Base-by-base conservation (phyloP, 768 basidiomycete genomes). In the Lactarius tabidus region DNA sequence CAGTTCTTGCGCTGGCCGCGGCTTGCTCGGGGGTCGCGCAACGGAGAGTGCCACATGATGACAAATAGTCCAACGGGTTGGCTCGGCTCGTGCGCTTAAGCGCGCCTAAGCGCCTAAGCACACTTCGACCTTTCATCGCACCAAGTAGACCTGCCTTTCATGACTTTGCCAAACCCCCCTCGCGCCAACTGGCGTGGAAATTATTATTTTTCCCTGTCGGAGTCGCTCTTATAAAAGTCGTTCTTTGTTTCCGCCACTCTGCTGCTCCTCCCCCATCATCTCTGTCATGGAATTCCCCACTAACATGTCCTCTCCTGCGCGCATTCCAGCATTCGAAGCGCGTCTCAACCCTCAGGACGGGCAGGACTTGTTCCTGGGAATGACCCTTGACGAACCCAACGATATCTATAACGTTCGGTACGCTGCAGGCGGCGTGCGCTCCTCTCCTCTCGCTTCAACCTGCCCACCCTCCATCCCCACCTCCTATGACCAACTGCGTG, bases 361-460 rank as follows among this genome's bases (percentile, higher is more conserved):
- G 3, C 65, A 45, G 56, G 29, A 43, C 23, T 29, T 48, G 55
- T 52, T n/a, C n/a, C 17, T 18, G 1, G 28, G 8, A 48, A 18
- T 10, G 23, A 29, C 10, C 33, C n/a, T 60, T 8, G 39, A 58
- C 5, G 17, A 39, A 35, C 56, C 8, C 23, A 41, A 66, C 26
- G 5, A 17, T 23, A 18, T 18, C 31, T 2, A 7, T 31, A 23
- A 26, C 39, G n/a, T 48, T 31, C 55, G 28, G 31, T 20, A 53
- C 51, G 56, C 60, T 62, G 65, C 65, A n/a, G 65, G 65, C 60
- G 57, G 65, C 60, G 39, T n/a, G 39, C 4, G 1, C 26, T 36
- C 48, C 36, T 39, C 55, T 45, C 39, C 60, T 23, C n/a, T 66
- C 57, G 43, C 55, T 43, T 52, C 31, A 7, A 57, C 48, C 8